Conservation (phyloP, 2,329 filamentous ascomycete genomes). For the Ploettnerulaceae sp. region DNA sequence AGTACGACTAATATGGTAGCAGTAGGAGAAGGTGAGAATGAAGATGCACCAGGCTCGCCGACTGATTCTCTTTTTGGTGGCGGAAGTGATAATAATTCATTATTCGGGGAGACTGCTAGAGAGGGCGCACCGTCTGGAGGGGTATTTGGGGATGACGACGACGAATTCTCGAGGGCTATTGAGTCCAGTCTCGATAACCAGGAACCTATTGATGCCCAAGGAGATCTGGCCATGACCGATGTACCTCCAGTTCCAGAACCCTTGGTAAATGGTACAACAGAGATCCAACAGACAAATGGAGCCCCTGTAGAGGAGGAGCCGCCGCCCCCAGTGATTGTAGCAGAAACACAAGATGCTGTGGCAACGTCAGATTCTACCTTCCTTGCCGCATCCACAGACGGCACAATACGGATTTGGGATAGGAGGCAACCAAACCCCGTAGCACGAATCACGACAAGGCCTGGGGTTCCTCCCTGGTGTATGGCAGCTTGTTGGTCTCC, state of each 20-base stretch:
- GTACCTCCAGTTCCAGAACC: constrained; percentile 26
- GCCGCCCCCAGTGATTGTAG: constrained; percentile 16
- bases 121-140: constrained; percentile 49
- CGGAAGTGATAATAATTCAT: constrained; percentile 67
- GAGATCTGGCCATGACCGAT: constrained; percentile 28
- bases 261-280: constrained; percentile 14
- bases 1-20: constrained; percentile 37
- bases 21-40: constrained; percentile 42
- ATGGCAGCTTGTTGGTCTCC: constrained; percentile 97
- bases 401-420: constrained; percentile 91
- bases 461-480: constrained; percentile 87
- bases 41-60: constrained; percentile 61
- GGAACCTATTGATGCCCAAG: constrained; percentile 24
- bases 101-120: constrained; percentile 77
- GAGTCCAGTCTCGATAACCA: constrained; percentile 39
- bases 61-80: constrained; percentile 70
- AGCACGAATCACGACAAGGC: constrained; percentile 69
- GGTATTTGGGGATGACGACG: constrained; percentile 76
- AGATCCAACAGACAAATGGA: constrained; percentile 15
- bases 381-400: constrained; percentile 82
- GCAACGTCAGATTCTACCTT: constrained; percentile 74
- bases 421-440: constrained; percentile 69
- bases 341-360: constrained; percentile 46
- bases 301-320: constrained; percentile 13
- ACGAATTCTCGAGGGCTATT: constrained; percentile 74